Percentiles rank a stretch among this genome's conserved stretches.
Evolutionary conservation across 1,284 basidiomycete species (phyloP).

Genomic region (Fomitopsis schrenkii): DNA sequence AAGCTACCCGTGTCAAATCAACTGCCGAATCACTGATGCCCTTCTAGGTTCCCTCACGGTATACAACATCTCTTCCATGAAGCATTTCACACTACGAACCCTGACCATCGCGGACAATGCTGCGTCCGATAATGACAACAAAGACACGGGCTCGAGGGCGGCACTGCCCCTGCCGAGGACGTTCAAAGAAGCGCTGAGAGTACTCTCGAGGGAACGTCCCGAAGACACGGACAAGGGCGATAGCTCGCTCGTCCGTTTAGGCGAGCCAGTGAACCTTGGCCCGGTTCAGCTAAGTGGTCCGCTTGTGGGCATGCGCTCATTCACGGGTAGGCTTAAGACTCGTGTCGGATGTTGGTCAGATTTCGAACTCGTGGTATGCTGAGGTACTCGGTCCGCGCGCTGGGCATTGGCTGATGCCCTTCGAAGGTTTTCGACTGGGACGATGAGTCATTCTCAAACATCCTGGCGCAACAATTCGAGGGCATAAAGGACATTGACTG

Average conservation of each 20-base stretch:
- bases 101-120: slow-evolving; percentile 11
- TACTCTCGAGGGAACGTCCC: slow-evolving; percentile 36
- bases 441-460: slow-evolving; percentile 23
- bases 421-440: slow-evolving; percentile 38
- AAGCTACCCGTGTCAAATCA: slow-evolving; percentile 15
- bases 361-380: slow-evolving; percentile 38
- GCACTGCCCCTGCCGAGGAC: slow-evolving; percentile 45
- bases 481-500: slow-evolving; percentile 33
- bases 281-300: slow-evolving; percentile 26
- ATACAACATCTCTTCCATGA: slow-evolving; percentile 19
- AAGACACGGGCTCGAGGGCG: slow-evolving; percentile 16
- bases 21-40: neutral
- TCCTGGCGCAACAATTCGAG: slow-evolving; percentile 24
- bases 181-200: slow-evolving; percentile 48
- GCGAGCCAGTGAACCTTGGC: slow-evolving; percentile 14
- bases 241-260: slow-evolving; percentile 1
- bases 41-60: slow-evolving; percentile 20
- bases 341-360: slow-evolving; percentile 44
- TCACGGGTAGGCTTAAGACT: slow-evolving; percentile 23
- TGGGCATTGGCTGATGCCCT: neutral
- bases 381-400: neutral
- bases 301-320: slow-evolving; percentile 32
- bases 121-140: slow-evolving; percentile 8
- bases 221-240: slow-evolving; percentile 13
- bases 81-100: slow-evolving; percentile 18